Conservation (phyloP, 306 rosid species). For the Luffa acutangula region DNA sequence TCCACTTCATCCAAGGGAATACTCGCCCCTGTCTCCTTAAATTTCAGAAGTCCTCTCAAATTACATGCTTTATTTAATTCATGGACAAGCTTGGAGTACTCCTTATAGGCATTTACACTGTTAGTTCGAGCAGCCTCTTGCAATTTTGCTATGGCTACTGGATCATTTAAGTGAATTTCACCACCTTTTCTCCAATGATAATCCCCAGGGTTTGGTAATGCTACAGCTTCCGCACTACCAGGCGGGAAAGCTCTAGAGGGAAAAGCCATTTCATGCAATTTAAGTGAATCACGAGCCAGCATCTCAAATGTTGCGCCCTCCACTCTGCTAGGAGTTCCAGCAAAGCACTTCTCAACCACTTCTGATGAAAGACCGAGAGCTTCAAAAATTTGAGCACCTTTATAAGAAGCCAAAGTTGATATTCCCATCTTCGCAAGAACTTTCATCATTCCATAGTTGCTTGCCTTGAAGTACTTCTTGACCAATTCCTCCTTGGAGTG, state of each 20-base stretch:
- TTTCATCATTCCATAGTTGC: constrained; percentile 96
- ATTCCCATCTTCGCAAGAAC: constrained; percentile 99
- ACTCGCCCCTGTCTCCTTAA: constrained; percentile 40
- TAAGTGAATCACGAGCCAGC: constrained; percentile 71
- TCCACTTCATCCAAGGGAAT: constrained; percentile 87
- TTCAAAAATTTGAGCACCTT: constrained; percentile 98
- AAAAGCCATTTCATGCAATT: constrained; percentile 78
- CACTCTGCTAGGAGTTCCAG: constrained; percentile 95
- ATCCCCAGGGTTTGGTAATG: constrained; percentile 95
- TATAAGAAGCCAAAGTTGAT: constrained; percentile 96
- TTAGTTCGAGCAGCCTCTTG: constrained; percentile 96
- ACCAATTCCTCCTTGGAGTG: constrained; percentile 68
- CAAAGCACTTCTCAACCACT: constrained; percentile 89
- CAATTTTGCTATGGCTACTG: constrained; percentile 86
- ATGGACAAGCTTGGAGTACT: constrained; percentile 78
- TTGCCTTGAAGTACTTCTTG: constrained; percentile 79
- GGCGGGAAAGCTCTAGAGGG: constrained; percentile 70
- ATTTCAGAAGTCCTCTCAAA: constrained; percentile 85
- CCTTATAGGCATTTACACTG: constrained; percentile 78
- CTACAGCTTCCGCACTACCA: constrained; percentile 89
- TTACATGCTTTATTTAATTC: constrained; percentile 81
- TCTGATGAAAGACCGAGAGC: constrained; percentile 93
- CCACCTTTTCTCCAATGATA: constrained; percentile 99
- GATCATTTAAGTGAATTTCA: constrained; percentile 93
- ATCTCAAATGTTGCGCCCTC: constrained; percentile 97